Base-by-base conservation (phyloP, 257 asterid species). In the Lantana camara region DNA sequence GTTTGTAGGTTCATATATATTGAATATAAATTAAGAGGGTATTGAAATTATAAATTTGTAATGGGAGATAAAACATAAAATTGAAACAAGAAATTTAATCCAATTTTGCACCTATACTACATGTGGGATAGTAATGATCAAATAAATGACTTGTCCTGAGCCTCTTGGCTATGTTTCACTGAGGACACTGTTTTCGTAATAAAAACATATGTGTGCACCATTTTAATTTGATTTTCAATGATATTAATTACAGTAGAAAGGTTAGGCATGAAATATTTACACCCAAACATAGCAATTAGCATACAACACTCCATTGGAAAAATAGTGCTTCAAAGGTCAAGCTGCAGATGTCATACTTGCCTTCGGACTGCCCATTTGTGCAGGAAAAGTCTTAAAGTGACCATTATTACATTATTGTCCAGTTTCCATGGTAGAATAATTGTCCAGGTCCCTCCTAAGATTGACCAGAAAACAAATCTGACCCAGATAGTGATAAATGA, bases 321-420 rank as follows among this genome's bases (percentile, higher is more conserved):
- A n/a, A n/a, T n/a, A n/a, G n/a, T n/a, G n/a, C n/a, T n/a, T n/a
- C n/a, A n/a, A n/a, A n/a, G n/a, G n/a, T n/a, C n/a, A n/a, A n/a
- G n/a, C n/a, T n/a, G n/a, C n/a, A n/a, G n/a, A n/a, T n/a, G n/a
- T n/a, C n/a, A n/a, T n/a, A n/a, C n/a, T n/a, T n/a, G n/a, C n/a
- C n/a, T n/a, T n/a, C n/a, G n/a, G n/a, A n/a, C n/a, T n/a, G n/a
- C n/a, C n/a, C n/a, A n/a, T 42, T 66, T 46, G 21, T 32, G 52
- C 46, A 60, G n/a, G 60, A 73, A 73, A 45, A 50, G 64, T 58
- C 68, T 16, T 16, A 30, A 16, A n/a, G 42, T 29, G 58, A 58
- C 64, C 14, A 22, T 54, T 16, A 61, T 7, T 35, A 35, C 40
- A 35, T 35, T 35, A 35, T 35, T 35, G 24, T 35, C 40, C 65